Percentiles rank a stretch among this genome's conserved stretches.
Evolutionary conservation across 1,284 basidiomycete species (phyloP).

Genomic region (Mycosarcoma maydis): DNA sequence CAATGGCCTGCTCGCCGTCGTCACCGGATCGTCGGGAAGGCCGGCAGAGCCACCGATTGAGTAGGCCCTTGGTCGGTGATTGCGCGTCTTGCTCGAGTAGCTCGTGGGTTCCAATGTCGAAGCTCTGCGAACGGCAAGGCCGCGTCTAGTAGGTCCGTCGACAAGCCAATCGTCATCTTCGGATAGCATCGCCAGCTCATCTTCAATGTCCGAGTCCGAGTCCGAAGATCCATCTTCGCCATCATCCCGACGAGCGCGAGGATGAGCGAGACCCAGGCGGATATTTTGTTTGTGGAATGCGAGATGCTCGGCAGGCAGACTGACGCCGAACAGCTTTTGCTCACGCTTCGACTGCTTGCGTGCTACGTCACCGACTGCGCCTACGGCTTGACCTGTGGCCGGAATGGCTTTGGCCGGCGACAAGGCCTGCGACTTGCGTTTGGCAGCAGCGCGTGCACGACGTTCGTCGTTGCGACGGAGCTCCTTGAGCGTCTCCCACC

Average conservation of each 20-base stretch:
- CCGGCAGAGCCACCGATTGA: slow-evolving; percentile 45
- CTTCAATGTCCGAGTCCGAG: slow-evolving; percentile 48
- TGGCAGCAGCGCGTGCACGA: slow-evolving; percentile 44
- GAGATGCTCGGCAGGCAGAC: slow-evolving; percentile 62
- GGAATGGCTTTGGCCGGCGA: slow-evolving; percentile 40
- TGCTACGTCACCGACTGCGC: slow-evolving; percentile 5
- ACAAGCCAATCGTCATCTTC: slow-evolving; percentile 56
- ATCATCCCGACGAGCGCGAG: slow-evolving; percentile 51
- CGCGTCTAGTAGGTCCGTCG: slow-evolving; percentile 21
- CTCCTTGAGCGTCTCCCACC: slow-evolving; percentile 63
- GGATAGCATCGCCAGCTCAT: slow-evolving; percentile 58
- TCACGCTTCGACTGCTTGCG: slow-evolving; percentile 50
- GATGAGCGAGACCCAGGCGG: slow-evolving; percentile 63
- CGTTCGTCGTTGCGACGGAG: slow-evolving; percentile 58
- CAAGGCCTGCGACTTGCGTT: slow-evolving; percentile 43
- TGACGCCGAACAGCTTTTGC: slow-evolving; percentile 56
- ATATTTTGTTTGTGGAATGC: slow-evolving; percentile 65
- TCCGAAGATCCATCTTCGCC: slow-evolving; percentile 50
- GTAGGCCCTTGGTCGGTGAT: slow-evolving; percentile 23
- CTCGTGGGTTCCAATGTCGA: slow-evolving; percentile 32
- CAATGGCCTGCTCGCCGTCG: slow-evolving; percentile 25
- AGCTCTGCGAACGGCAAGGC: slow-evolving; percentile 41
- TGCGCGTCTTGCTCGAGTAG: slow-evolving; percentile 14
- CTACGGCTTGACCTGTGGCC: neutral
- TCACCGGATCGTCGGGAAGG: slow-evolving; percentile 44